Base-by-base conservation (phyloP, 2,329 filamentous ascomycete genomes). In the Neospermospora avenae region DNA sequence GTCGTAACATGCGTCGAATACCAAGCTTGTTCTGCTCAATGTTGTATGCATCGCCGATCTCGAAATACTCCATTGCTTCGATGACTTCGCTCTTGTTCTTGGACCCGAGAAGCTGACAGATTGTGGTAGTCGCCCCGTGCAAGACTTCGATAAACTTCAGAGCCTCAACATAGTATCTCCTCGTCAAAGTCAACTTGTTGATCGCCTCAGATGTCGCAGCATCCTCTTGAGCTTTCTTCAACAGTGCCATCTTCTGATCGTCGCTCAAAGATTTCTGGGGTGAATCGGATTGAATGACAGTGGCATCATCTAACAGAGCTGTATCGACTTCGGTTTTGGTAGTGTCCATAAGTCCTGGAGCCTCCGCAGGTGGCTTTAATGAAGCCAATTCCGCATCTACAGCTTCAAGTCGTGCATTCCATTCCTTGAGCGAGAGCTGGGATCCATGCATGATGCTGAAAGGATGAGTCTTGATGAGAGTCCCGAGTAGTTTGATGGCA, bases 1-100 rank as follows among this genome's bases (percentile, higher is more conserved):
- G 81, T 56, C 93, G 88, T 64, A 99, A 81, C 95, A 99, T 99
- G 59, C 92, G 88, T 61, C 93, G 85, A 70, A 99, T 98, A 59
- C 96, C 95, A 41, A 88, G 78, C 74, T 96, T 93, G 71, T 96
- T 92, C 67, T 95, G 91, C 74, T 97, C 90, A 60, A 99, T 88
- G 74, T 96, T 95, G 81, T 98, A 98, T 5, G 93, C 93, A 73
- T 99, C 93, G 46, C 95, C 89, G 46, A 96, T 86, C 68, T 96
- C 92, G 68, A 99, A 96, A 76, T 96, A 99, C 73, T 99, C 95
- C 86, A 99, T 99, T 16, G 96, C 95, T 74, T 99, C 96, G 63
- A 99, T 96, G 25, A 98, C 90, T 74, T 99, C 95, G 69, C 91
- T 96, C 81, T 99, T 99, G 80, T 99, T 99, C 71, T 90, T 91